Conservation (phyloP, 192 early-diverging fungal species). For the Coemansia aciculifera region DNA sequence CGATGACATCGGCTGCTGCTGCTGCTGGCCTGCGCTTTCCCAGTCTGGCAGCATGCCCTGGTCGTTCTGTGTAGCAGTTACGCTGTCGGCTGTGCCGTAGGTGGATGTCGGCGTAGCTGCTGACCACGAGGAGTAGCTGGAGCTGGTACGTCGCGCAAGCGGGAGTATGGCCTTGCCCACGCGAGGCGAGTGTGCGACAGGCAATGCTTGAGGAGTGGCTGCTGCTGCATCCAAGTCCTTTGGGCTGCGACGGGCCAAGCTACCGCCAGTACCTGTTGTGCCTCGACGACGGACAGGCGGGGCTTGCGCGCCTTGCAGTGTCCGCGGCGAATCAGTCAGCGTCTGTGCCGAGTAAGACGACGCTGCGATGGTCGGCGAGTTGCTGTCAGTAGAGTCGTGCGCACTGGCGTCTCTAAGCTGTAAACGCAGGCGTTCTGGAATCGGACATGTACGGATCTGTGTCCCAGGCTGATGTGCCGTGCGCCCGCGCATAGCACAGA, state of each 20-base stretch:
- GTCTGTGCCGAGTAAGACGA: slow-evolving; percentile 22
- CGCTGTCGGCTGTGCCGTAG: slow-evolving; percentile 10
- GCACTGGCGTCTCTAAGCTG: slow-evolving; percentile 18
- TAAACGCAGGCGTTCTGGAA: slow-evolving; percentile 39
- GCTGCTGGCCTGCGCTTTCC: slow-evolving; percentile 25
- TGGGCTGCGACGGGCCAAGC: not conserved
- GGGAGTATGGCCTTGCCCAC: slow-evolving; percentile 4
- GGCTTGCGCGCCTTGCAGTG: slow-evolving; percentile 7
- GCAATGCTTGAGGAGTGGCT: not conserved
- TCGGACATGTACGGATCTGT: slow-evolving; percentile 52
- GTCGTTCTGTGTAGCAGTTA: slow-evolving; percentile 5
- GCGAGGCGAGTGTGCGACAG: slow-evolving; percentile 8
- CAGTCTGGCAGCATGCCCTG: slow-evolving; percentile 29
- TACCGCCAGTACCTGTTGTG: slow-evolving; percentile 20
- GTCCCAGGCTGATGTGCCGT: slow-evolving; percentile 6
- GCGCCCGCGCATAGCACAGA: slow-evolving; percentile 1
- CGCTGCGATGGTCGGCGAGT: slow-evolving; percentile 13
- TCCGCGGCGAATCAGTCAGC: slow-evolving; percentile 21
- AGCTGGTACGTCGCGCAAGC: slow-evolving; percentile 36
- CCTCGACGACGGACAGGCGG: slow-evolving; percentile 23
- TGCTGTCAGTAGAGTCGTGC: slow-evolving; percentile 11
- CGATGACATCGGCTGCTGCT: slow-evolving; percentile 8
- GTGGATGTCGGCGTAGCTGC: slow-evolving; percentile 34
- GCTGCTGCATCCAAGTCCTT: slow-evolving; percentile 3
- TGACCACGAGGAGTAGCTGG: slow-evolving; percentile 43